Conservation (phyloP, 2,329 filamentous ascomycete species). For the Exophiala bonariae region DNA sequence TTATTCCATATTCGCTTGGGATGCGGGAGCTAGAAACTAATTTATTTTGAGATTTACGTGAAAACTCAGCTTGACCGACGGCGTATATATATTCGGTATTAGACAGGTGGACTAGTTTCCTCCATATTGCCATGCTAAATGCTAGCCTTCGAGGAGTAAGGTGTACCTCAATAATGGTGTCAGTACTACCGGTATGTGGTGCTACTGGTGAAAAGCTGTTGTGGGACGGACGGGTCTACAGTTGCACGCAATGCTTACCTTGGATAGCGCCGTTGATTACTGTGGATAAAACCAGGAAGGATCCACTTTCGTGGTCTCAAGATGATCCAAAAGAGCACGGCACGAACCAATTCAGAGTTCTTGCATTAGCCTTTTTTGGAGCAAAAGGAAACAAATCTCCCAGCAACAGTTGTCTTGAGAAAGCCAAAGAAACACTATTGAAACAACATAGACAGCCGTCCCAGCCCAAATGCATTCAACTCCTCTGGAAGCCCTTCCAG, state of each 20-base stretch:
- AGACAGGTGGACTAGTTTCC: too few species aligned
- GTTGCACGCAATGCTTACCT: neutral
- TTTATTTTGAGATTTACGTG: neutral
- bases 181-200: neutral
- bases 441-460: neutral
- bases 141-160: neutral
- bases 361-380: conserved; percentile 1
- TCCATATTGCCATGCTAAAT: neutral
- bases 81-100: too few species aligned
- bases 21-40: neutral
- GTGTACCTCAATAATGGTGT: neutral
- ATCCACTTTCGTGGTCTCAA: neutral
- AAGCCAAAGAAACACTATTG: neutral
- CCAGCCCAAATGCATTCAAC: conserved; percentile 1
- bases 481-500: conserved; percentile 26
- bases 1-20: neutral
- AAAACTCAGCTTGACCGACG: too few species aligned
- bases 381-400: neutral
- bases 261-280: neutral
- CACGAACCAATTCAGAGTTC: neutral
- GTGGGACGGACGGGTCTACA: too few species aligned
- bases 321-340: neutral
- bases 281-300: neutral
- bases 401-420: neutral
- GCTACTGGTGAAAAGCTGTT: neutral